Percentiles rank a stretch among this genome's conserved stretches.
These are phyloP conservation scores for Cryphonectria japonica DNA, from an alignment of 2,329 filamentous ascomycete species.

Conservation along the genomic window DNA sequence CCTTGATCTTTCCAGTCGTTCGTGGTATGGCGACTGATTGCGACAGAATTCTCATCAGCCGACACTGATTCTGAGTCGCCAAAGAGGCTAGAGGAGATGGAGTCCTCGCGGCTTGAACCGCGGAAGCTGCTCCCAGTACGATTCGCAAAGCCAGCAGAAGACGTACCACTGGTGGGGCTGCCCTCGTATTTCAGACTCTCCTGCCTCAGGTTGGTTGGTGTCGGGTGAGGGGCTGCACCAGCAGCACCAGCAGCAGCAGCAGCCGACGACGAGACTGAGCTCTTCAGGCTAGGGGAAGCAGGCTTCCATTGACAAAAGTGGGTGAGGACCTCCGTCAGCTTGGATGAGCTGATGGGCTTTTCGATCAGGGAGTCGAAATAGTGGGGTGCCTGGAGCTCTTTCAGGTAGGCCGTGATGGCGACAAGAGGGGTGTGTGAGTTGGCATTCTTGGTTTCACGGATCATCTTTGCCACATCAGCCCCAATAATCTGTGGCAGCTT, in stretches of 20 bases:
- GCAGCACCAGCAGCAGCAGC: no score
- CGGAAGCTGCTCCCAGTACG: conserved; percentile 76
- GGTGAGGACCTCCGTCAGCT: conserved; percentile 85
- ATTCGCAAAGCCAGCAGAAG: conserved; percentile 67
- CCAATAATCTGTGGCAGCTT: conserved; percentile 94
- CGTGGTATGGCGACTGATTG: conserved; percentile 72
- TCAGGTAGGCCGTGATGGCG: conserved; percentile 96
- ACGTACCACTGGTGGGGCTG: conserved; percentile 76
- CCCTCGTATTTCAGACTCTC: conserved; percentile 70
- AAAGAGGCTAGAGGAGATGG: conserved; percentile 84
- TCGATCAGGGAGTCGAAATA: conserved; percentile 96
- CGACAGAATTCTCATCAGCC: conserved; percentile 76
- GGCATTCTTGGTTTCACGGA: conserved; percentile 92
- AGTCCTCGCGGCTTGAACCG: conserved; percentile 83
- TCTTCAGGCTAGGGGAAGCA: conserved; percentile 56
- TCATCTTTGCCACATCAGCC: conserved; percentile 95
- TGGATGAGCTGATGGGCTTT: conserved; percentile 92
- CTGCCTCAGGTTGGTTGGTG: conserved; percentile 68
- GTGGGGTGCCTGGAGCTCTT: conserved; percentile 91
- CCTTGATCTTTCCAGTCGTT: conserved; percentile 82
- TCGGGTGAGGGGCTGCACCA: conserved; percentile 61
- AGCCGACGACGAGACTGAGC: conserved; percentile 45
- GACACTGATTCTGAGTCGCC: conserved; percentile 81
- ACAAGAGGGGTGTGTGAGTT: conserved; percentile 96
- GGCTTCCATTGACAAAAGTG: conserved; percentile 93